Evolutionary conservation across 805 yeast genomes (phyloP).

Genomic region (Pichia eremophila): DNA sequence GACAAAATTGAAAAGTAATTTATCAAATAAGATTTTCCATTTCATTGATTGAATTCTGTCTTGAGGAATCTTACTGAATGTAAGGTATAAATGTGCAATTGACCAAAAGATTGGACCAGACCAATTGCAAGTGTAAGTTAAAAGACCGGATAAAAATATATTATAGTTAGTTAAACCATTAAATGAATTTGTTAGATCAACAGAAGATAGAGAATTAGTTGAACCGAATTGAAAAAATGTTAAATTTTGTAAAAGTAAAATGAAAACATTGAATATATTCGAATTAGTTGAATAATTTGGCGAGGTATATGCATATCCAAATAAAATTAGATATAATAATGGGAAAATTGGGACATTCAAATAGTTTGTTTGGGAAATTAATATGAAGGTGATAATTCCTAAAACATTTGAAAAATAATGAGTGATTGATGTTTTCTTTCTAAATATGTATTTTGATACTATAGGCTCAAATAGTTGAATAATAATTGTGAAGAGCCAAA

Average conservation of each 20-base stretch:
- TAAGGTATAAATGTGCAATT: constrained; percentile 27
- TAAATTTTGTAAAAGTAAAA: constrained; percentile 57
- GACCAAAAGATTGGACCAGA: constrained; percentile 82
- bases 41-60: constrained; percentile 15
- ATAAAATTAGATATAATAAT: constrained; percentile 26
- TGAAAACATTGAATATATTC: constrained; percentile 23
- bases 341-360: constrained; percentile 45
- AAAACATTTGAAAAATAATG: constrained; percentile 28
- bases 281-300: constrained; percentile 8
- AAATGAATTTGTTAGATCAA: constrained; percentile 85
- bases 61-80: constrained; percentile 4
- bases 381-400: constrained; percentile 30
- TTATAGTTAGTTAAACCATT: constrained; percentile 74
- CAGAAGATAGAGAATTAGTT: constrained; percentile 85
- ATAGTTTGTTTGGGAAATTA: constrained; percentile 46
- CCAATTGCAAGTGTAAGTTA: constrained; percentile 81
- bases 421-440: background rate
- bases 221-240: constrained; percentile 83
- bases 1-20: constrained; percentile 30
- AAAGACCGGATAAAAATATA: constrained; percentile 58
- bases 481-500: constrained; percentile 13
- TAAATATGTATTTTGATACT: background rate
- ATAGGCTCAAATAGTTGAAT: constrained; percentile 14
- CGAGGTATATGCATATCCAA: constrained; percentile 11
- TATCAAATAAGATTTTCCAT: constrained; percentile 28